Base-by-base conservation (phyloP, 768 basidiomycete species). In the Amanita jacksonii region DNA sequence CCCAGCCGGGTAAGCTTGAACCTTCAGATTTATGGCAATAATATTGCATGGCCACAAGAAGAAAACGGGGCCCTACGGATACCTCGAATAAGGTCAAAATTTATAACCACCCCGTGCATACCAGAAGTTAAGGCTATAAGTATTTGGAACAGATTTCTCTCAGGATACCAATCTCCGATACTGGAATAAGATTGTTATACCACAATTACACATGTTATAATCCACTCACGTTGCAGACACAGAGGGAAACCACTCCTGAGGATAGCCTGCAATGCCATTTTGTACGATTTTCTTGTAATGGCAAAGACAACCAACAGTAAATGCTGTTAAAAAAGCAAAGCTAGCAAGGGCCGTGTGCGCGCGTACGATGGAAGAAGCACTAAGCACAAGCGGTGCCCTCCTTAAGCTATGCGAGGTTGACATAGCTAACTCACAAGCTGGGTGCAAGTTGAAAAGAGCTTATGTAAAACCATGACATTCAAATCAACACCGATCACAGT, bases 121-220 rank as follows among this genome's bases (percentile, higher is more conserved):
- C 83, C 86, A 38, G 88, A 79, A 24, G 85, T 87, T 22, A 92
- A 57, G 13, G 90, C 91, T 51, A 94, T 92, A 36, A 92, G 66
- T 27, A 92, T 76, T 50, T 94, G 91, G 53, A 91, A 93, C 31
- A 88, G 58, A 49, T 79, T 87, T 32, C 85, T 70, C 51, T 92
- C 86, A 27, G 87, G 88, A 50, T 82, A 87, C 82, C 86, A 89
- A 65, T 94, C 90, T 2, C 91, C 90, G 43, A 92, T 85, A 5
- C 87, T 91, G 33, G 25, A 25, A 5, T 33, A 32, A 27, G 9
- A n/a, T 20, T 45, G 24, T 52, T 41, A 32, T 30, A 34, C 8
- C 28, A 27, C 23, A 41, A 23, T 34, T 41, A 24, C 34, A 34
- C 47, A 31, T 40, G 30, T 39, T 41, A 36, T 27, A 15, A 28